Percentiles rank a stretch among this genome's conserved stretches.
Evolutionary conservation across 192 early-diverging fungal species (phyloP).

Genomic region (Coemansia sp.): DNA sequence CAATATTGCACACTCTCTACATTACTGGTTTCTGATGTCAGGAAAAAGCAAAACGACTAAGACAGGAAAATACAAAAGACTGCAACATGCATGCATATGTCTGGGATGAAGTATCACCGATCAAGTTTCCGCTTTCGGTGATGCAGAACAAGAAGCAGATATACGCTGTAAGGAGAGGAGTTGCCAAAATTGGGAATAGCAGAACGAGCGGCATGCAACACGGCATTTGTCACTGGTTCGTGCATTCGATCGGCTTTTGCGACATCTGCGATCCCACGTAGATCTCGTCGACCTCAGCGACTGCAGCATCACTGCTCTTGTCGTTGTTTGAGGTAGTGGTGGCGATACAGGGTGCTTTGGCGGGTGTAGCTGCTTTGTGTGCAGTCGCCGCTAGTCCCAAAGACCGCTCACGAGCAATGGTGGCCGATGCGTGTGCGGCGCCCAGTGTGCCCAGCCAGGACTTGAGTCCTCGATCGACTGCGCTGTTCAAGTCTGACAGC

Average conservation of each 20-base stretch:
- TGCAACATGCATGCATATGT: not conserved
- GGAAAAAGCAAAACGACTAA: not conserved
- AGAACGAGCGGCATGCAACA: not conserved
- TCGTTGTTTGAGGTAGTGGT: too few relatives aligned
- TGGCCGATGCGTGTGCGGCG: constrained; percentile 17
- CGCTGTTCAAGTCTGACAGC: constrained; percentile 21
- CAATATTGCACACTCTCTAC: constrained; percentile 1
- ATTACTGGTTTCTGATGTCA: not conserved
- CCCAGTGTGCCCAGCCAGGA: constrained; percentile 34
- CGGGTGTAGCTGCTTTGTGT: not conserved
- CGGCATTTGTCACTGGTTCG: constrained; percentile 22
- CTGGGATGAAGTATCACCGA: not conserved
- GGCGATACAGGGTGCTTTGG: not conserved
- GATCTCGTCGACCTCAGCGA: constrained; percentile 27
- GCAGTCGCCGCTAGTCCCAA: not conserved
- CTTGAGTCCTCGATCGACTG: constrained; percentile 37
- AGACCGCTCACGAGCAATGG: not conserved
- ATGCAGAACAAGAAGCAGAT: not conserved
- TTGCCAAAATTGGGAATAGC: not conserved
- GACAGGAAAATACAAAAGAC: not conserved
- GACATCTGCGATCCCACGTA: constrained; percentile 25
- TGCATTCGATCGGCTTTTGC: constrained; percentile 44
- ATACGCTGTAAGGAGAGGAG: not conserved
- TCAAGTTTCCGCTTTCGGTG: not conserved
- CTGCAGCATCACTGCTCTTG: not conserved